Percentiles rank a stretch among this genome's conserved stretches.
Evolutionary conservation across 2,329 filamentous ascomycete species (phyloP).

Genomic region (Fusarium sulawesiense): DNA sequence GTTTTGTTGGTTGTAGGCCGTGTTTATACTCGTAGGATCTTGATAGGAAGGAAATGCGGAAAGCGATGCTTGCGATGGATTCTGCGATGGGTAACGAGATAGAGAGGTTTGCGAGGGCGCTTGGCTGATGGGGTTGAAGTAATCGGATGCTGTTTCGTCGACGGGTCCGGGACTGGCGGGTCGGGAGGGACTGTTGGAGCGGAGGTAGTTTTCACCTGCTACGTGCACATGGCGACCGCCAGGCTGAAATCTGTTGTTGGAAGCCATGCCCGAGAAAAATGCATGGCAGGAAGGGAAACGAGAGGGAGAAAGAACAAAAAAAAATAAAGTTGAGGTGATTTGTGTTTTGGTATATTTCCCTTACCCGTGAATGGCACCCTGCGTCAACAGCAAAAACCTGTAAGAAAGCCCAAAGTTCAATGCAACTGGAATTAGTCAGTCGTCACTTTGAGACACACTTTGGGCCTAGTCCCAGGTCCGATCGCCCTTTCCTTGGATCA

Average conservation of each 20-base stretch:
- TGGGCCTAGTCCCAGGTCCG: slow-evolving; percentile 9
- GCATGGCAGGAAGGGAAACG: slow-evolving; percentile 11
- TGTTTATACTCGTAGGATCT: neutral
- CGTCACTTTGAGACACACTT: slow-evolving; percentile 8
- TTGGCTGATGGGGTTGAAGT: slow-evolving; percentile 42
- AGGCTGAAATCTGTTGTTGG: slow-evolving; percentile 32
- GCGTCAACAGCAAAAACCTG: neutral
- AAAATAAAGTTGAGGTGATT: neutral
- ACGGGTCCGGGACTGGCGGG: slow-evolving; percentile 34
- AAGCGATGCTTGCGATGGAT: slow-evolving; percentile 29
- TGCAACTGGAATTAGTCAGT: slow-evolving; percentile 34
- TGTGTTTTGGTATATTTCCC: neutral
- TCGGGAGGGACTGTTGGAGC: slow-evolving; percentile 34
- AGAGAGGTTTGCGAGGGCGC: slow-evolving; percentile 38
- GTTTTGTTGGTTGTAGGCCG: slow-evolving; percentile 4
- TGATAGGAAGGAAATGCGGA: slow-evolving; percentile 27
- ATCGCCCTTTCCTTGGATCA: neutral
- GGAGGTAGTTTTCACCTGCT: slow-evolving; percentile 1
- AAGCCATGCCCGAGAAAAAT: slow-evolving; percentile 37
- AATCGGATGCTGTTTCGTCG: slow-evolving; percentile 40
- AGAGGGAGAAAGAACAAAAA: neutral
- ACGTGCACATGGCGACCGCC: slow-evolving; percentile 39
- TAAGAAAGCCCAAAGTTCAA: neutral
- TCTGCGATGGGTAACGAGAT: slow-evolving; percentile 10
- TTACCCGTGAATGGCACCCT: neutral